Percentiles rank a stretch among this genome's conserved stretches.
These are phyloP conservation scores for Hippophae rhamnoides DNA, from an alignment of 306 rosid genomes.

Conservation along the genomic window DNA sequence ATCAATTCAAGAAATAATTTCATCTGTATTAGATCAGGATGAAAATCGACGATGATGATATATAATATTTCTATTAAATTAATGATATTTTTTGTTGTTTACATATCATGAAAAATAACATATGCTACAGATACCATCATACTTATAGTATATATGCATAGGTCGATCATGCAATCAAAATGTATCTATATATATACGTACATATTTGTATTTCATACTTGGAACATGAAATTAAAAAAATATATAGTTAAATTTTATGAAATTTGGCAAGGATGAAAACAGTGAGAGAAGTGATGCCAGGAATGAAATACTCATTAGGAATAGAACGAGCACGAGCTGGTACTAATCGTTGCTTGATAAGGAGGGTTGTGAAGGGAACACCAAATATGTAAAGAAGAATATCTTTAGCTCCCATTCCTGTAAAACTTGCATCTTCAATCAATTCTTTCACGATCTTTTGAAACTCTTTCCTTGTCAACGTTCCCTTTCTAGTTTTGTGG, in stretches of 20 bases:
- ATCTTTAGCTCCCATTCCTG: slow-evolving; percentile 41
- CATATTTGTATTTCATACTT: no score
- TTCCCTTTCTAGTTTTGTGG: background rate
- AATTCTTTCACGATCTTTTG: slow-evolving; percentile 23
- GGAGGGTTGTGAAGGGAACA: slow-evolving; percentile 42
- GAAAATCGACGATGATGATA: no score
- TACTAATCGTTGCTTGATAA: slow-evolving; percentile 33
- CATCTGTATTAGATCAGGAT: no score
- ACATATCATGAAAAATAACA: no score
- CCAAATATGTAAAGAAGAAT: slow-evolving; percentile 42
- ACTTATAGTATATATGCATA: no score
- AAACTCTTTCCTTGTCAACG: slow-evolving; percentile 26
- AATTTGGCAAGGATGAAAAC: slow-evolving; percentile 46
- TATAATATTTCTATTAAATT: no score
- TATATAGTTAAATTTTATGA: slow-evolving; percentile 34
- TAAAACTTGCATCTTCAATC: slow-evolving; percentile 12
- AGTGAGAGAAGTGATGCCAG: slow-evolving; percentile 48
- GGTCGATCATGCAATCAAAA: no score
- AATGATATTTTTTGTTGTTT: no score
- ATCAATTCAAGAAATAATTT: no score
- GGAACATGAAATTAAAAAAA: no score
- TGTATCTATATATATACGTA: no score
- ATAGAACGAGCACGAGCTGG: slow-evolving; percentile 15
- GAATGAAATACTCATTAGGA: slow-evolving; percentile 40
- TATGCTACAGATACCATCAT: no score